Evolutionary conservation across 2,329 filamentous ascomycete species (phyloP), one percentile per base, ranked within the genome.

Genomic region (Paraconiothyrium brasiliense): DNA sequence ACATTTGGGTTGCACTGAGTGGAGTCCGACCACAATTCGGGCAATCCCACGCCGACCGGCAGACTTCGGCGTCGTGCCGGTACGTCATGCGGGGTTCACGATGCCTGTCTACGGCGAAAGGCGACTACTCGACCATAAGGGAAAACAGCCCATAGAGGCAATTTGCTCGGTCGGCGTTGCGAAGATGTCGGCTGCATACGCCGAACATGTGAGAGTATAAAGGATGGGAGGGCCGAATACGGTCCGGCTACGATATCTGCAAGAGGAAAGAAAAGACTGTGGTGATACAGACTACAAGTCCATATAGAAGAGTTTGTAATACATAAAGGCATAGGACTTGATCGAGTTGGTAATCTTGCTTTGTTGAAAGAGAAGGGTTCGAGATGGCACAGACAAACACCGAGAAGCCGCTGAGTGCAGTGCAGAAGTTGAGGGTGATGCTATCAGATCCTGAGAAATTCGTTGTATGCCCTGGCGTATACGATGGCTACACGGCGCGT

Each of bases 401-500:
- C 27, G 59, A 63, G 37, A 64, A 48, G 47, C 66, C 54, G 24
- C 57, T 71, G 57, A 71, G 69, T 1, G 70, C 70, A 1, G 74
- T 76, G 4, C 63, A 76, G 60, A 77, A 69, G 58, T 57, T 79
- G 44, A 68, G 77, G 34, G 58, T 57, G 10, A 70, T 77, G 70
- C 57, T 79, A 24, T 71, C 70, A 6, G 71, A 78, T 57, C 64
- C 67, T 7, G 66, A 72, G 0, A 76, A 77, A 67, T 50, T 78
- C 41, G 70, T 91, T 43, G 82, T 89, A 2, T 87, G 85, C 55
- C 89, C 88, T 0, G 89, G 89, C 35, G 88, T 91, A 2, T 90
- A 90, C 70, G 89, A 92, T 80, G 89, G 89, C 13, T 84, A 90
- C 58, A 87, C 87, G 2, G 88, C 89, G 0, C 82, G 89, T 0